Evolutionary conservation across 257 asterid species (phyloP).

Genomic region (Fraxinus cuspidata): DNA sequence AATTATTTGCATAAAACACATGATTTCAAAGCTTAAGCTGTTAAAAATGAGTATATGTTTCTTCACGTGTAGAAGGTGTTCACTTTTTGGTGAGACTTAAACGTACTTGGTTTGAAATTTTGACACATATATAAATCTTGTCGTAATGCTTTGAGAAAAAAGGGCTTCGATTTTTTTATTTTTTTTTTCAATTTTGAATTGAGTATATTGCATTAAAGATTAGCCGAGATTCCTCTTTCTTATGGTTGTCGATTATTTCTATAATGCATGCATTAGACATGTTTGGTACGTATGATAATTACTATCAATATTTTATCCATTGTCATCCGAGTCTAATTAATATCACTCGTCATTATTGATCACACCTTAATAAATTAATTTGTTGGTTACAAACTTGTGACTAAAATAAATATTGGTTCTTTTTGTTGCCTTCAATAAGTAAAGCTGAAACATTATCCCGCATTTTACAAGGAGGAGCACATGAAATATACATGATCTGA

Average conservation of each 20-base stretch:
- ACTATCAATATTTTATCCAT: no score
- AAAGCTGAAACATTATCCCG: slow-evolving; percentile 15
- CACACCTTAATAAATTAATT: slow-evolving; percentile 8
- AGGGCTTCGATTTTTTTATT: background rate
- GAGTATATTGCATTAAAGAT: background rate
- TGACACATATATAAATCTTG: no score
- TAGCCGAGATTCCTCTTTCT: background rate
- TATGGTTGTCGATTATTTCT: background rate
- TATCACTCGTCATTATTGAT: slow-evolving; percentile 12
- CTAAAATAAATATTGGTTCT: slow-evolving; percentile 22
- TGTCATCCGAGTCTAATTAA: no score
- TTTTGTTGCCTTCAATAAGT: slow-evolving; percentile 26
- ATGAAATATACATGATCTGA: background rate
- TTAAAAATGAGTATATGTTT: background rate
- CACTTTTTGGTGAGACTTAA: no score
- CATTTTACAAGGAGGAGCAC: background rate
- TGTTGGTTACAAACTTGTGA: slow-evolving; percentile 10
- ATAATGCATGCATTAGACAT: background rate
- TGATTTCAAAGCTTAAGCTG: background rate
- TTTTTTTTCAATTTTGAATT: background rate
- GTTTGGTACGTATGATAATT: background rate
- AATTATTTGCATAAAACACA: slow-evolving; percentile 18
- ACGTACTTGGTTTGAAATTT: no score
- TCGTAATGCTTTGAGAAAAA: no score
- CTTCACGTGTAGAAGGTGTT: background rate